A percentile compares a stretch with the other conserved stretches of the same genome.
These are phyloP conservation scores for Panicum miliaceum DNA, from an alignment of 176 grass and related monocot genomes.

Conservation along the genomic window DNA sequence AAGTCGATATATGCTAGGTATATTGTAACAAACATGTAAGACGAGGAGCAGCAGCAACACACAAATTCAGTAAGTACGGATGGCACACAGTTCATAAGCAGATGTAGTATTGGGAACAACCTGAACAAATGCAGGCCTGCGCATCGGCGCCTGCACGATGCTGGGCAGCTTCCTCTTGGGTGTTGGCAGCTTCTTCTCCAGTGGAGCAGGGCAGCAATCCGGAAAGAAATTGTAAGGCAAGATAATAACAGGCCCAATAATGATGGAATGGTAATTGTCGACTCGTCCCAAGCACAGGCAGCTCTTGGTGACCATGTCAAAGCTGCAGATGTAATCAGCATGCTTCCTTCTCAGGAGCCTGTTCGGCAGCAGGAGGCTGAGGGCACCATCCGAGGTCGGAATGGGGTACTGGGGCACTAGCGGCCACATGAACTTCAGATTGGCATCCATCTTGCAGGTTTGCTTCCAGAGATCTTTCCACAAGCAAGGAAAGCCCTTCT, in stretches of 20 bases:
- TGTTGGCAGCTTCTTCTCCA: background rate
- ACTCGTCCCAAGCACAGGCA: background rate
- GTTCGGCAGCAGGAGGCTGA: background rate
- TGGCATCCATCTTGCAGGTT: accelerated
- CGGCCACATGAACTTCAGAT: background rate
- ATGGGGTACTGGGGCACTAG: background rate
- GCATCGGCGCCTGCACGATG: background rate
- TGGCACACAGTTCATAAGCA: too few relatives aligned
- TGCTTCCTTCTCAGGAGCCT: background rate
- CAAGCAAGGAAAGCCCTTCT: background rate
- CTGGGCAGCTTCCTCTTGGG: background rate
- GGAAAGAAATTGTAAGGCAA: background rate
- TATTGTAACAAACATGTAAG: too few relatives aligned
- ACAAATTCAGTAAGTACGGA: too few relatives aligned
- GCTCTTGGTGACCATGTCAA: background rate
- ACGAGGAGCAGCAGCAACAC: too few relatives aligned
- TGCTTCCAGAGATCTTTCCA: background rate
- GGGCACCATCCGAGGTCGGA: background rate
- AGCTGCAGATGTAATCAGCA: background rate
- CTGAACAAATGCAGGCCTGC: too few relatives aligned
- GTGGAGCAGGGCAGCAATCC: background rate
- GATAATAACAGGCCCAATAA: background rate
- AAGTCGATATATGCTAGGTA: too few relatives aligned
- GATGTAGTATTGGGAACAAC: too few relatives aligned
- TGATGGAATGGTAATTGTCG: background rate